Evolutionary conservation across 805 yeast species (phyloP), one percentile per base, ranked within the genome.

Genomic region (Teunomyces lycoperdinae): DNA sequence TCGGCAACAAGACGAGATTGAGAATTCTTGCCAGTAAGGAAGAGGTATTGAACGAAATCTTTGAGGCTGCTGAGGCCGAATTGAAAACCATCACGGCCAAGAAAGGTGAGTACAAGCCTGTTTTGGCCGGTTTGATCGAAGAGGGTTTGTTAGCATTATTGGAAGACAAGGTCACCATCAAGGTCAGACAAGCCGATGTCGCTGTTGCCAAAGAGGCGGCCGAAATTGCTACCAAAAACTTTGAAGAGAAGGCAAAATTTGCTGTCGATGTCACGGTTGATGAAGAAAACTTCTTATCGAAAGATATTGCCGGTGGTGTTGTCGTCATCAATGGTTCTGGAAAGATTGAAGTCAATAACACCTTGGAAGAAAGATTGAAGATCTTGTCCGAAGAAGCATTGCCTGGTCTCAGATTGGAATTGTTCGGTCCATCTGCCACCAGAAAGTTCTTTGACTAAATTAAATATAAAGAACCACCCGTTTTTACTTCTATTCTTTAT

Each of bases 1-100:
- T 94, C 64, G 90, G 92, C 55, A 94, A 94, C 78, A 90, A 94
- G 76, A 88, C 96, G 55, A 85, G 99, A 73, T 85, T 94, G 66
- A 87, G 90, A 74, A 84, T 92, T 31, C 81, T 94, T 58, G 78
- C 87, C 13, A 88, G 96, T 47, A 89, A 91, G 64, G 77, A 92
- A 63, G 83, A 84, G 57, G 82, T 89, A 10, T 74, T 94, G 58
- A 82, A 81, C 53, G 83, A 78, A 16, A 83, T 94, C 53, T 87
- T 91, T 58, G 84, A 81, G 46, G 79, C 73, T 9, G 87, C 97
- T 20, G 81, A 80, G 56, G 61, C 62, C 33, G 78, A 84, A 61
- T 79, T 94, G 70, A 77, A 77, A 59, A 67, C 73, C 49, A 68
- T 86, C 54, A 68, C 87, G 44, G 64, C 77, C 48, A 78, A 87